phyloP scores from a whole-genome alignment of 192 early-diverging fungal genomes.

The Gonapodya prolifera region DNA sequence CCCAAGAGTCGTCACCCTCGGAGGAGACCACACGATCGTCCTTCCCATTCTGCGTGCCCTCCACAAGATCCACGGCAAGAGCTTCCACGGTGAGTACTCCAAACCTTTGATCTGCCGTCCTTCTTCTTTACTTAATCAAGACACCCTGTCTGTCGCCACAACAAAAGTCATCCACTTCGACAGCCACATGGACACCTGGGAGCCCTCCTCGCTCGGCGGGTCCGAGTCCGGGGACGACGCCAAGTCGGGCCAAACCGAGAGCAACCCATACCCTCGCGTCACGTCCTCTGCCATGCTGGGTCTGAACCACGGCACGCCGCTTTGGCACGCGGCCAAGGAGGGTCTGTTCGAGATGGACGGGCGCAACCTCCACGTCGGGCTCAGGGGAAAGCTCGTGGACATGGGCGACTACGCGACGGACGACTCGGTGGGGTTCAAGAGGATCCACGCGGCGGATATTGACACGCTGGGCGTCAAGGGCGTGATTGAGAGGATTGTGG shows the following conservation, averaged over 20 bases:
- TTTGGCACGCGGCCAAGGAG: conserved; percentile 25
- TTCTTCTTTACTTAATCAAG: no score
- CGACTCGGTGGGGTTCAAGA: conserved; percentile 21
- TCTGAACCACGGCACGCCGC: conserved; percentile 22
- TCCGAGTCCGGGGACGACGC: not conserved
- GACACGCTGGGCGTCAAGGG: conserved; percentile 25
- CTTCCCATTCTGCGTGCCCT: not conserved
- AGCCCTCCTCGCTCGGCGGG: not conserved
- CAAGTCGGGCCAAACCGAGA: not conserved
- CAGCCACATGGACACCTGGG: not conserved
- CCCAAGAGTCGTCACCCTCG: not conserved
- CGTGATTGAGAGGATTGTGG: conserved; percentile 19
- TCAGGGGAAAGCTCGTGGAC: conserved; percentile 23
- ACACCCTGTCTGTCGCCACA: no score
- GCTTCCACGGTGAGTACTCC: not conserved
- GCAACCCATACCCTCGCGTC: not conserved
- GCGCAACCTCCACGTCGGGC: conserved; percentile 24
- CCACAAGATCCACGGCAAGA: not conserved
- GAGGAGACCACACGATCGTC: not conserved
- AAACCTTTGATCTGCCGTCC: no score
- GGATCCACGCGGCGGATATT: conserved; percentile 28
- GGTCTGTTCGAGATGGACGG: conserved; percentile 21
- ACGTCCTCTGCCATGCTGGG: not conserved
- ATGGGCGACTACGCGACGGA: conserved; percentile 22
- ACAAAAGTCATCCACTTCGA: not conserved